Conservation (phyloP, 2,329 filamentous ascomycete genomes). For the Chaetomium sp. region DNA sequence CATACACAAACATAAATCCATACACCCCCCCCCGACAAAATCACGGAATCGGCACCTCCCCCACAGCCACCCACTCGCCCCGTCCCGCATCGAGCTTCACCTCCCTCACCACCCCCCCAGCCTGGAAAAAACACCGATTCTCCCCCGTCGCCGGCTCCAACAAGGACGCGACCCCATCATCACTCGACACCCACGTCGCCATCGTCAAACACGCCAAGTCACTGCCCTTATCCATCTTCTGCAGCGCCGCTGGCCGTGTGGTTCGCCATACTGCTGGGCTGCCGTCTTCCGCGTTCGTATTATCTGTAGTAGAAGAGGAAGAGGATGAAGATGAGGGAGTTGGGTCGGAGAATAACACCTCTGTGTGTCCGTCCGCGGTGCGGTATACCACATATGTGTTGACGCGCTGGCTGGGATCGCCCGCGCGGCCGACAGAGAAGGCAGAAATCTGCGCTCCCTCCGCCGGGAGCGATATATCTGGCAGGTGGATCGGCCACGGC, state of each 20-base stretch:
- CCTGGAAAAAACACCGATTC: constrained; percentile 18
- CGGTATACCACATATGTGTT: constrained; percentile 17
- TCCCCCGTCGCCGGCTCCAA: constrained; percentile 8
- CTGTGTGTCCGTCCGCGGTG: constrained; percentile 7
- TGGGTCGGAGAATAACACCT: constrained; percentile 12
- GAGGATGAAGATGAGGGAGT: background rate
- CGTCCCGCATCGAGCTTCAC: constrained; percentile 5
- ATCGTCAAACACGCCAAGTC: constrained; percentile 18
- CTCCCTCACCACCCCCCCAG: constrained; percentile 12
- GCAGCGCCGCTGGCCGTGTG: constrained; percentile 11
- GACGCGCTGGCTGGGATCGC: constrained; percentile 9
- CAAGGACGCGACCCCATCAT: background rate
- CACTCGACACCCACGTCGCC: constrained; percentile 3
- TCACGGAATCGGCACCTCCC: constrained; percentile 11
- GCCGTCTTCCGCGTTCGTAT: background rate
- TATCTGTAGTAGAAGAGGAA: too few species aligned
- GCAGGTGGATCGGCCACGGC: constrained; percentile 12
- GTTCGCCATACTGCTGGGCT: background rate
- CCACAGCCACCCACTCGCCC: constrained; percentile 10
- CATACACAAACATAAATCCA: background rate
- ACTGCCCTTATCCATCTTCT: constrained; percentile 10
- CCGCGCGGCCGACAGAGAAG: constrained; percentile 12
- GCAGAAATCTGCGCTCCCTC: constrained; percentile 7
- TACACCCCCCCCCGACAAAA: background rate
- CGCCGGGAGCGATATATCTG: constrained; percentile 4